Percentiles rank a stretch among this genome's conserved stretches.
phyloP scores from a whole-genome alignment of 2,329 filamentous ascomycete genomes.

The Cladosporium colombiae region DNA sequence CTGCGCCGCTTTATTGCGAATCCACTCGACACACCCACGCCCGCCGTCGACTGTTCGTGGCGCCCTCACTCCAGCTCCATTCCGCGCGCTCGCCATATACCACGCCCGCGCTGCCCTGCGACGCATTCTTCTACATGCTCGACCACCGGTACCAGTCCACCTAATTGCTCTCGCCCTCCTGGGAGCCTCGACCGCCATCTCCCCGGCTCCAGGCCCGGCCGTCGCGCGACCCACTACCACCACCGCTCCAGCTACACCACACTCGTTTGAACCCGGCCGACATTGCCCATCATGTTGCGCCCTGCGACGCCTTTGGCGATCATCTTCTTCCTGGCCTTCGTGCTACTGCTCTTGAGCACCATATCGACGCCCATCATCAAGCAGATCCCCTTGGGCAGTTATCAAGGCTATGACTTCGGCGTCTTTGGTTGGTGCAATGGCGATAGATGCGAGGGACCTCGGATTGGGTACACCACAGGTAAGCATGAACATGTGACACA shows the following conservation, averaged over 20 bases:
- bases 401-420: conserved; percentile 76
- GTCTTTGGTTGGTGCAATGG: conserved; percentile 86
- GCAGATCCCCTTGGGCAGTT: conserved; percentile 78
- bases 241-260: conserved; percentile 14
- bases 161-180: background rate
- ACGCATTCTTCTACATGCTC: conserved; percentile 8
- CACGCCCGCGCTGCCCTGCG: background rate
- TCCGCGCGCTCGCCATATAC: background rate
- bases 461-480: conserved; percentile 87
- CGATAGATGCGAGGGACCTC: conserved; percentile 66
- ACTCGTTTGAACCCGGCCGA: conserved; percentile 21
- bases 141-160: background rate
- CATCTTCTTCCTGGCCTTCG: conserved; percentile 82
- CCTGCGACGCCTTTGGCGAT: conserved; percentile 89
- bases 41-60: background rate
- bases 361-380: conserved; percentile 90
- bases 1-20: conserved; percentile 14
- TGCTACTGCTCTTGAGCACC: conserved; percentile 78
- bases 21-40: background rate
- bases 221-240: conserved; percentile 9
- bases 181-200: background rate
- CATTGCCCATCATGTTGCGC: conserved; percentile 65
- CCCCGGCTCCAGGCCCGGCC: conserved; percentile 1
- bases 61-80: background rate
- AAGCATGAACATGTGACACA: conserved; percentile 41